Base-by-base conservation (phyloP, 2,329 filamentous ascomycete species). In the Zasmidium angulare region DNA sequence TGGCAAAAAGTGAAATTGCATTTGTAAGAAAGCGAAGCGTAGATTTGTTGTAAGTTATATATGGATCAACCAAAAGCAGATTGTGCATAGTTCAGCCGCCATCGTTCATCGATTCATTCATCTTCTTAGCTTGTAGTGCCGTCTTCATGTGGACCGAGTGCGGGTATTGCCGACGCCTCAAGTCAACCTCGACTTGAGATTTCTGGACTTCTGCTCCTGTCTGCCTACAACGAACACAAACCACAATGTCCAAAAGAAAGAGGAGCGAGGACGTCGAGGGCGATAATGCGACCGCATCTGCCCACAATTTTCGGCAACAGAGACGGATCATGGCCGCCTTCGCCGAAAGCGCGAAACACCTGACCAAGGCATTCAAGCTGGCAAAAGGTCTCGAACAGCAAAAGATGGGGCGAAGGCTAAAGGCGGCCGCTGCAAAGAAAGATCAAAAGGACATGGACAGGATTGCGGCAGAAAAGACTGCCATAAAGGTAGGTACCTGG, bases 301-400 rank as follows among this genome's bases (percentile, higher is more conserved):
- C 26, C 31, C 50, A 58, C 24, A 58, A 66, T 29, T 61, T 62
- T 24, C 59, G 65, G 17, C 54, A 59, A 46, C 63, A 65, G 36
- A 61, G 65, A 19, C 63, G 62, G 31, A 64, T 67, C 49, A 58
- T 62, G 53, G 60, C 55, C 26, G 56, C 63, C 20, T 64, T 67
- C 52, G 24, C 61, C 29, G 76, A 81, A 50, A 80, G 81, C 67
- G 80, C 82, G 63, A 85, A 84, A 69, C 81, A 86, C 36, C 78
- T 93, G 9, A 82, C 82, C 62, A 82, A 85, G 59, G 88, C 87
- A 0, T 80, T 93, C 61, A 91, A 91, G 74, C 79, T 82, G 11
- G 88, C 87, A 58, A 91, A 90, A 71, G 87, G 87, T 50, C 89
- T 91, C 70, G 90, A 93, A 78, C 83, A 89, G 49, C 90, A 93